Base-by-base conservation (phyloP, 306 rosid genomes). In the Sophora flavescens region DNA sequence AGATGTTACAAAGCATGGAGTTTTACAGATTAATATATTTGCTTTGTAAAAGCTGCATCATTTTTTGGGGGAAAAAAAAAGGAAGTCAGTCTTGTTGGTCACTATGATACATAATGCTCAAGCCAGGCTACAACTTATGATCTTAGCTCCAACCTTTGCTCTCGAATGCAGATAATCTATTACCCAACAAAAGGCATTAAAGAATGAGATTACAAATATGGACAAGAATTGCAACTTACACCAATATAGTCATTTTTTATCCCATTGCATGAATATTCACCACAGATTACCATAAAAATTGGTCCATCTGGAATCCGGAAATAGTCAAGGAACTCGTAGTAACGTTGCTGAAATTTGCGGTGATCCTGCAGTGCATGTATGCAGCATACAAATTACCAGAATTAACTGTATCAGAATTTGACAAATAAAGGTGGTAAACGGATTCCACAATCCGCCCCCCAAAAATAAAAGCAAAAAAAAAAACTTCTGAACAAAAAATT, bases 291-390 rank as follows among this genome's bases (percentile, higher is more conserved):
- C 60, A 95, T 76, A 75, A 95, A 95, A 65, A 95, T 81, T 0
- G 99, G 98, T 33, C 99, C 98, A 67, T 88, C 89, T 0, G 99
- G 91, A 39, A 78, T 61, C 50, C 90, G 84, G 73, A 92, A 95
- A 83, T 80, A 56, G 85, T 95, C 99, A 7, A 89, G 90, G 78
- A 80, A 93, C 82, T 95, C 97, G 48, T 88, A 95, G 85, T 95
- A 95, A 10, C 99, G 97, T 71, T 92, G 99, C 79, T 70, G 74
- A 81, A 95, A 95, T 45, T 71, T 80, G 12, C 91, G 85, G 78
- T 84, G 97, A 72, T 92, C 95, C 97, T 92, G 89, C 82, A 85
- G 39, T 67, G 47, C 77, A 30, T 42, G 26, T n/a, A 47, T 50
- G 65, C 52, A 58, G 22, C 42, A 69, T 10, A 68, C 33, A 57